A percentile compares a stretch with the other conserved stretches of the same genome.
phyloP scores from a whole-genome alignment of 257 asterid genomes.

The Ehretia macrophylla region DNA sequence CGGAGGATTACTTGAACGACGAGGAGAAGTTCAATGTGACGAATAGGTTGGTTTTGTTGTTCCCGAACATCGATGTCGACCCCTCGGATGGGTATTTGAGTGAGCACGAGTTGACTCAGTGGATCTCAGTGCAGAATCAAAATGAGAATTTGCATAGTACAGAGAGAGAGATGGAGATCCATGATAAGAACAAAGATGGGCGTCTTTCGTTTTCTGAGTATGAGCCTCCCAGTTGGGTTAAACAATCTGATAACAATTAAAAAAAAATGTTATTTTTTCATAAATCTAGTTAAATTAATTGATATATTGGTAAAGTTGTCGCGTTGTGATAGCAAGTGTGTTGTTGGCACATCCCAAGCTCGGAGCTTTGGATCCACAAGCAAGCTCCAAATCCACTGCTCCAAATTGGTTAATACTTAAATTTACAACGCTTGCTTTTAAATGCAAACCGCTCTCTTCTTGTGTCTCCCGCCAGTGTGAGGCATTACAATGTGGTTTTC shows the following conservation, averaged over 20 bases:
- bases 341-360: too few relatives aligned
- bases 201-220: constrained; percentile 73
- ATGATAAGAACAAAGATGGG: constrained; percentile 87
- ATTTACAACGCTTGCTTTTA: too few relatives aligned
- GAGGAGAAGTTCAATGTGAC: constrained; percentile 88
- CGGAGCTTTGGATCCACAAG: too few relatives aligned
- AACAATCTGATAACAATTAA: constrained; percentile 43
- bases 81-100: constrained; percentile 74
- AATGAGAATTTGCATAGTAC: constrained; percentile 83
- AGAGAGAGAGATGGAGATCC: constrained; percentile 79
- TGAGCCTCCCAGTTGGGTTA: constrained; percentile 87
- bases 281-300: neutral
- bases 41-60: constrained; percentile 58
- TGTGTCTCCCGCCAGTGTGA: too few relatives aligned
- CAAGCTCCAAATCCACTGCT: too few relatives aligned
- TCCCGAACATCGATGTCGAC: constrained; percentile 79
- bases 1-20: constrained; percentile 86
- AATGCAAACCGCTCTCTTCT: too few relatives aligned
- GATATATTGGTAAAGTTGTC: neutral
- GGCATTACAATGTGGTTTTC: too few relatives aligned
- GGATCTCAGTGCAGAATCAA: constrained; percentile 75
- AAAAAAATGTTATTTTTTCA: too few relatives aligned
- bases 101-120: constrained; percentile 63
- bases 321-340: neutral
- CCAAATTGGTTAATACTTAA: too few relatives aligned